These are phyloP conservation scores for Pseudogymnoascus sp. DNA, from an alignment of 2,329 filamentous ascomycete species.

Conservation along the genomic window DNA sequence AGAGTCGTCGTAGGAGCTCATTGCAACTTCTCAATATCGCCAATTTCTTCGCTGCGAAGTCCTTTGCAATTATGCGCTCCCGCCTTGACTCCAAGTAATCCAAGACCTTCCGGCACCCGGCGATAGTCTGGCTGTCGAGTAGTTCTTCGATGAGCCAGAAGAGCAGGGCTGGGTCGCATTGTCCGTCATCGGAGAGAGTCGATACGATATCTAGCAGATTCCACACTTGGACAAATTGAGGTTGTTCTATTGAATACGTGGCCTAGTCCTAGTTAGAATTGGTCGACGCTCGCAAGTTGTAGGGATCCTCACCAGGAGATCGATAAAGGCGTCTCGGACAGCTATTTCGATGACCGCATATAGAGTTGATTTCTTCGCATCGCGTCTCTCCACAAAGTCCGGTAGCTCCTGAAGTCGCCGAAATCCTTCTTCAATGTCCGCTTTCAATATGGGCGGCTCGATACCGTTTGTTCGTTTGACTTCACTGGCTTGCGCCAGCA, in stretches of 20 bases:
- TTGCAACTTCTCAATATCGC: slow-evolving; percentile 93
- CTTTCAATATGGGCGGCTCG: slow-evolving; percentile 68
- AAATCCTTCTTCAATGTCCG: slow-evolving; percentile 49
- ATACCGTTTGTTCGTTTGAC: slow-evolving; percentile 53
- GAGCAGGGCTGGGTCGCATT: slow-evolving; percentile 68
- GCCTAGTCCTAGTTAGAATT: slow-evolving; percentile 46
- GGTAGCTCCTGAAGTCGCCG: slow-evolving; percentile 38
- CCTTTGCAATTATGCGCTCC: slow-evolving; percentile 73
- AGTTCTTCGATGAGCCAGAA: slow-evolving; percentile 93
- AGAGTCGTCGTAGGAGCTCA: slow-evolving; percentile 83
- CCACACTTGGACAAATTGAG: slow-evolving; percentile 78
- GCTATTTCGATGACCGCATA: slow-evolving; percentile 75
- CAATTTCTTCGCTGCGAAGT: slow-evolving; percentile 76
- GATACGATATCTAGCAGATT: slow-evolving; percentile 89
- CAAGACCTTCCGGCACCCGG: slow-evolving; percentile 84
- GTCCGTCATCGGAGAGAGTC: slow-evolving; percentile 74
- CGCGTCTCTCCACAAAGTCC: slow-evolving; percentile 22
- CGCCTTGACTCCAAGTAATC: slow-evolving; percentile 91
- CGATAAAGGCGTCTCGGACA: slow-evolving; percentile 71
- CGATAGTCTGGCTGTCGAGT: slow-evolving; percentile 89
- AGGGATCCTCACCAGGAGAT: slow-evolving; percentile 56
- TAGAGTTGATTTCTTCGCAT: slow-evolving; percentile 41
- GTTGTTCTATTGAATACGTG: slow-evolving; percentile 65
- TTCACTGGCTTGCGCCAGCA: slow-evolving; percentile 50
- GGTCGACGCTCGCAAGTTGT: slow-evolving; percentile 20